These are phyloP conservation scores for Thelonectria rubi DNA, from an alignment of 2,329 filamentous ascomycete species.

Conservation along the genomic window DNA sequence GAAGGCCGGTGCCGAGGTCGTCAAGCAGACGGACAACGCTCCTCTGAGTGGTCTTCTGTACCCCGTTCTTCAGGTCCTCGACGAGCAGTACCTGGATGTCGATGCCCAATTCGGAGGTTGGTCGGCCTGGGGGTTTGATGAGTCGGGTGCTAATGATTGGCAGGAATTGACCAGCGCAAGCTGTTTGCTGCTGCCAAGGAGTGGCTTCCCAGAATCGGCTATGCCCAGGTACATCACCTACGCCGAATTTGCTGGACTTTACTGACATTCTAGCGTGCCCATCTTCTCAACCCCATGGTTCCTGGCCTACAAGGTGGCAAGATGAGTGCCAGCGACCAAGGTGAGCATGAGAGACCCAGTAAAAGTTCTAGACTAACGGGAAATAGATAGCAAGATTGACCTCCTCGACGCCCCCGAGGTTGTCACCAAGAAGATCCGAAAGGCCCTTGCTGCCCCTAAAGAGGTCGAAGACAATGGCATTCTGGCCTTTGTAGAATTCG, in stretches of 20 bases:
- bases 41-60: conserved; percentile 63
- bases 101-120: conserved; percentile 86
- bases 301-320: conserved; percentile 85
- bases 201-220: conserved; percentile 84
- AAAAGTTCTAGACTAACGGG: neutral
- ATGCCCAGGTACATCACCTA: conserved; percentile 64
- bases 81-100: conserved; percentile 88
- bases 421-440: conserved; percentile 84
- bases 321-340: conserved; percentile 81
- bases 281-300: conserved; percentile 77
- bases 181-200: conserved; percentile 88
- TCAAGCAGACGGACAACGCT: conserved; percentile 87
- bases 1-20: conserved; percentile 91
- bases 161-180: conserved; percentile 81
- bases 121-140: neutral
- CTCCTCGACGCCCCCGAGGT: conserved; percentile 81
- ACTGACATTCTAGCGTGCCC: conserved; percentile 46
- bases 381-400: conserved; percentile 85
- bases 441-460: conserved; percentile 81
- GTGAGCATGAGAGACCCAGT: conserved; percentile 46
- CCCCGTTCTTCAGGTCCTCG: conserved; percentile 78
- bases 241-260: neutral
- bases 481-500: conserved; percentile 85
- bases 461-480: conserved; percentile 87
- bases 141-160: neutral